Evolutionary conservation across 805 yeast species (phyloP), one percentile per base, ranked within the genome.

Genomic region (Candida glaebosa): DNA sequence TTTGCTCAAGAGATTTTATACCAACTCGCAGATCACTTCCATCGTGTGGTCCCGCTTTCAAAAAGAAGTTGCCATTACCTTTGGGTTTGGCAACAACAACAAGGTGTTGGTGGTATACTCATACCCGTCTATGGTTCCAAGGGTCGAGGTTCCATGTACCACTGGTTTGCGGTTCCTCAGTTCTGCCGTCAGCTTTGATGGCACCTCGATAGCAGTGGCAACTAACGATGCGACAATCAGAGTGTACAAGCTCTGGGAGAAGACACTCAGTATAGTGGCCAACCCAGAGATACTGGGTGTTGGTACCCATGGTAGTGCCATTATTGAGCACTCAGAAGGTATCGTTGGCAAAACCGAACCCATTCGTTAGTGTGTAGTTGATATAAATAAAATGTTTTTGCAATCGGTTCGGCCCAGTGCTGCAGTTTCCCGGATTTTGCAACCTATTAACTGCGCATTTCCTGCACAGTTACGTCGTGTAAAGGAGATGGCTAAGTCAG

Each of bases 11-110:
- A 68, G 81, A 18, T 57, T 71, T 32, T 65, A 72, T 34, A 82
- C 93, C 1, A 70, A 71, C 18, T 83, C 86, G 1, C 97, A 90
- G 56, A 75, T 89, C 3, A 88, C 96, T 0, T 78, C 95, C 0
- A 59, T 89, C 30, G 67, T 77, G 16, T 89, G 97, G 97, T 83
- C 91, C 1, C 63, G 60, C 12, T 69, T 70, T 19, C 69, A 71
- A 41, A 78, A 76, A 44, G 87, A 89, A 52, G 60, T 89, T 2
- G 79, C 78, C 10, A 91, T 84, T 0, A 85, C 95, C 0, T 89
- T 82, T 65, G 97, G 97, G 0, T 88, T 82, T 56, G 82, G 88
- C 7, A 78, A 77, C 39, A 53, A 61, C 2, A 72, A 68, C 1
- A 66, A 67, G 7, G 57, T 86, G n/a, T 57, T 86, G 1, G 62